Conservation (phyloP, 331 rosid genomes). For the Pyracantha coccinea region DNA sequence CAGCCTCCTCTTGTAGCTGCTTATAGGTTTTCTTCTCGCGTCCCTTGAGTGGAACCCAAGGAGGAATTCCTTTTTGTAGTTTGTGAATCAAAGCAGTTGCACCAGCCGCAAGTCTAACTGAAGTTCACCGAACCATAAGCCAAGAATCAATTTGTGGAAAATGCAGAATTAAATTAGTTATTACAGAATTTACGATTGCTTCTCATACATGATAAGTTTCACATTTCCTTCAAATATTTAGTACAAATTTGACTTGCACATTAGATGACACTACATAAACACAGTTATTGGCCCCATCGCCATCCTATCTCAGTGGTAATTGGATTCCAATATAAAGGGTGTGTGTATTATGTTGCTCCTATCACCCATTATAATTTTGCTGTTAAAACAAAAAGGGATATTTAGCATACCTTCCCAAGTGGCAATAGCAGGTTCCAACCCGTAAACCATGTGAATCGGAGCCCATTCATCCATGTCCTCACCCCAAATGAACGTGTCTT, state of each 20-base stretch:
- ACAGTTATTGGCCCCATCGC: neutral
- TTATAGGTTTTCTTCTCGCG: slow-evolving; percentile 68
- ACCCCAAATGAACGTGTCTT: slow-evolving; percentile 93
- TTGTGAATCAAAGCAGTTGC: slow-evolving; percentile 88
- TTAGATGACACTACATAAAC: neutral
- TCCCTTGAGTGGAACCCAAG: slow-evolving; percentile 97
- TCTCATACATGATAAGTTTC: neutral
- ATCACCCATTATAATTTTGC: neutral
- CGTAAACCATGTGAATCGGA: slow-evolving; percentile 91
- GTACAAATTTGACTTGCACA: neutral
- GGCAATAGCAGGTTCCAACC: slow-evolving; percentile 88
- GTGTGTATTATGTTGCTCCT: neutral
- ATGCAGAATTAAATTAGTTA: neutral
- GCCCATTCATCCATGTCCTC: slow-evolving; percentile 99
- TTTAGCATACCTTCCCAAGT: slow-evolving; percentile 81
- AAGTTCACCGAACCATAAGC: slow-evolving; percentile 16
- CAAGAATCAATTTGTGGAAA: slow-evolving; percentile 17
- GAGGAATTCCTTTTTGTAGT: slow-evolving; percentile 83
- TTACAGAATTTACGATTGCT: too few species aligned
- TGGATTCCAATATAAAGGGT: neutral
- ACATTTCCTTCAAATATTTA: too few species aligned
- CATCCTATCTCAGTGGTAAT: neutral
- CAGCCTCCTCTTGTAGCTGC: slow-evolving; percentile 90
- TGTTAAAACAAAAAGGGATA: neutral
- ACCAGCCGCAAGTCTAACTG: slow-evolving; percentile 77